Conservation (phyloP, 1,139 yeast species). For the Hemisphaericaspora lyxosophila region DNA sequence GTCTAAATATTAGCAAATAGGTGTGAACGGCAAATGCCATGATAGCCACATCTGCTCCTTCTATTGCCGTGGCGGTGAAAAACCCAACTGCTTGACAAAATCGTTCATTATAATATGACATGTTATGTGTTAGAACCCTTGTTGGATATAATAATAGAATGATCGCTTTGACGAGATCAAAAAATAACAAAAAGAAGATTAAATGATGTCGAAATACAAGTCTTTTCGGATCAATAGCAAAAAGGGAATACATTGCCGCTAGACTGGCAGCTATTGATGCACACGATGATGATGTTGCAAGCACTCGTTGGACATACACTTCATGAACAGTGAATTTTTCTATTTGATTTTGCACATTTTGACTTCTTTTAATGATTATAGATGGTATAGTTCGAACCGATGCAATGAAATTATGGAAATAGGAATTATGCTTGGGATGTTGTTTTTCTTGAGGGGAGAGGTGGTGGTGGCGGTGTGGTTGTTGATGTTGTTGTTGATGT, state of each 20-base stretch:
- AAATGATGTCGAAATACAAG: conserved; percentile 71
- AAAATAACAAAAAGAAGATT: conserved; percentile 62
- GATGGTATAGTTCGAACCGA: not conserved
- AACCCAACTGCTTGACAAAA: conserved; percentile 80
- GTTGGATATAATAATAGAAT: conserved; percentile 72
- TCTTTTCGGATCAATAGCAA: conserved; percentile 61
- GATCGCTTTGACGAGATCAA: conserved; percentile 74
- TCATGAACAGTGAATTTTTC: conserved; percentile 26
- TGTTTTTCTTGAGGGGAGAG: not conserved
- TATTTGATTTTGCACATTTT: conserved; percentile 20
- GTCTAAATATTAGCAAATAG: conserved; percentile 68
- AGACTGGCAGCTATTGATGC: conserved; percentile 58
- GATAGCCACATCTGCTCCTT: conserved; percentile 87
- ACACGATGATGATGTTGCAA: conserved; percentile 59
- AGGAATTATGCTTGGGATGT: not conserved
- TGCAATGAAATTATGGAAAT: not conserved
- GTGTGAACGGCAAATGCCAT: conserved; percentile 83
- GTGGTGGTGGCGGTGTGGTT: not conserved
- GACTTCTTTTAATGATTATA: conserved; percentile 7
- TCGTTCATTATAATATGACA: conserved; percentile 51
- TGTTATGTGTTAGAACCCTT: conserved; percentile 48
- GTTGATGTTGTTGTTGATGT: conserved; percentile 1
- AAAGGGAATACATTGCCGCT: conserved; percentile 52
- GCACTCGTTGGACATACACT: conserved; percentile 39
- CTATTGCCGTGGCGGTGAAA: conserved; percentile 78